These are phyloP conservation scores for Zygotorulaspora florentina DNA, from an alignment of 805 yeast genomes.

Conservation along the genomic window DNA sequence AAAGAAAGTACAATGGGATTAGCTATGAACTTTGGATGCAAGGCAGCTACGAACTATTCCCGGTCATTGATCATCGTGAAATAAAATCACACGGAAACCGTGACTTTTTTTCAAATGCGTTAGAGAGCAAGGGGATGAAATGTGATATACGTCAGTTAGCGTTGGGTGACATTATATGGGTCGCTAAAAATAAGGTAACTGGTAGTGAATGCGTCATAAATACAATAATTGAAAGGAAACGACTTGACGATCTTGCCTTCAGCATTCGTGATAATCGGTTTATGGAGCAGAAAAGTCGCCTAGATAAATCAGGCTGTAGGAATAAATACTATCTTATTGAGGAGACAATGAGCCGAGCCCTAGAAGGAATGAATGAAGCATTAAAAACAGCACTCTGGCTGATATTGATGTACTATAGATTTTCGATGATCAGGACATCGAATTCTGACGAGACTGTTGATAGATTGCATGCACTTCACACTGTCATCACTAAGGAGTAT, in stretches of 20 bases:
- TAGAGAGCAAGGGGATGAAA: slow-evolving; percentile 46
- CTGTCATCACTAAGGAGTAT: slow-evolving; percentile 47
- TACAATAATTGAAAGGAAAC: slow-evolving; percentile 83
- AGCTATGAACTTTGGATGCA: slow-evolving; percentile 52
- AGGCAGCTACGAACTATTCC: slow-evolving; percentile 53
- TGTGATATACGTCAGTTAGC: slow-evolving; percentile 57
- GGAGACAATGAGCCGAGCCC: slow-evolving; percentile 49
- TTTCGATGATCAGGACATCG: slow-evolving; percentile 63
- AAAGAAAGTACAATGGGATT: slow-evolving; percentile 23
- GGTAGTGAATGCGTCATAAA: slow-evolving; percentile 66
- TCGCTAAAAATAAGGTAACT: slow-evolving; percentile 61
- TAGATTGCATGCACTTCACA: slow-evolving; percentile 40
- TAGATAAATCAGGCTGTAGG: slow-evolving; percentile 62
- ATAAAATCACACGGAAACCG: slow-evolving; percentile 64
- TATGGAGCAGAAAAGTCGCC: slow-evolving; percentile 77
- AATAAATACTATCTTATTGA: slow-evolving; percentile 77
- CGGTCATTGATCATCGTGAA: slow-evolving; percentile 80
- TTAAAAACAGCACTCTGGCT: slow-evolving; percentile 72
- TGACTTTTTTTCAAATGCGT: slow-evolving; percentile 58
- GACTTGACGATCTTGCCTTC: slow-evolving; percentile 76
- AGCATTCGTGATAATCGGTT: slow-evolving; percentile 88
- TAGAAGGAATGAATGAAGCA: slow-evolving; percentile 52
- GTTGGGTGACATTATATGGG: slow-evolving; percentile 88
- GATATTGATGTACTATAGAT: slow-evolving; percentile 60
- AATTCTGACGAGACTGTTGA: slow-evolving; percentile 71